Evolutionary conservation across 108 stramenopile species (phyloP).

Genomic region (Seminavis robusta): DNA sequence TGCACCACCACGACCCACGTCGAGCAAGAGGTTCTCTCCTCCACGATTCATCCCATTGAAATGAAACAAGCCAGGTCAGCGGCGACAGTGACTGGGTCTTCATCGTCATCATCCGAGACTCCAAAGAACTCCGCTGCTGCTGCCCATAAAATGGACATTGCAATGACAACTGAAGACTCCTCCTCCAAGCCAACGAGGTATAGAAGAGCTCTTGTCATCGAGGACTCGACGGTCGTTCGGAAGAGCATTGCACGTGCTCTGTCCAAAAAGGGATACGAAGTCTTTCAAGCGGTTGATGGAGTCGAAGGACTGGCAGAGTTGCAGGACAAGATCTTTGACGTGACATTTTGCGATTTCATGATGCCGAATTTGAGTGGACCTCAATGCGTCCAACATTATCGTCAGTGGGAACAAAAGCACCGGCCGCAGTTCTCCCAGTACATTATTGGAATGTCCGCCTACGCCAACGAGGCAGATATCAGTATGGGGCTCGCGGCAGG

Average conservation of each 20-base stretch:
- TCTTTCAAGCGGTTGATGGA: constrained; percentile 58
- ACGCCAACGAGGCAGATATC: constrained; percentile 31
- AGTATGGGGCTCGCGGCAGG: constrained; percentile 28
- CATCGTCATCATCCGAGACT: neutral
- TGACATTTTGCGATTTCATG: constrained; percentile 62
- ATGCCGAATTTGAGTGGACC: constrained; percentile 81
- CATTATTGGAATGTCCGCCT: constrained; percentile 38
- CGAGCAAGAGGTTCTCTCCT: neutral
- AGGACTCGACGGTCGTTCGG: constrained; percentile 52
- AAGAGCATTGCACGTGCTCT: constrained; percentile 46
- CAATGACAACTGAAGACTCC: neutral
- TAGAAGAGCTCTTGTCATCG: constrained; percentile 37
- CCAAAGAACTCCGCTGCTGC: too few relatives aligned
- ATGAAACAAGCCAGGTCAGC: neutral
- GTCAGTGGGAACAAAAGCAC: constrained; percentile 40
- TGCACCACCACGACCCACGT: neutral
- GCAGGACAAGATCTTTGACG: constrained; percentile 39
- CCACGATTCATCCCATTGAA: neutral
- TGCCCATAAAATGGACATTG: too few relatives aligned
- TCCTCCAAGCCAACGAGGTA: neutral
- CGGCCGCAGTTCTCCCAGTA: constrained; percentile 26
- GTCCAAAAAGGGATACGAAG: constrained; percentile 48
- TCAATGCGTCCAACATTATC: constrained; percentile 54
- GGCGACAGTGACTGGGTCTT: neutral
- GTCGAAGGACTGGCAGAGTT: constrained; percentile 53